Conservation (phyloP, 106 monocot genomes). For the Agapanthus africanus region DNA sequence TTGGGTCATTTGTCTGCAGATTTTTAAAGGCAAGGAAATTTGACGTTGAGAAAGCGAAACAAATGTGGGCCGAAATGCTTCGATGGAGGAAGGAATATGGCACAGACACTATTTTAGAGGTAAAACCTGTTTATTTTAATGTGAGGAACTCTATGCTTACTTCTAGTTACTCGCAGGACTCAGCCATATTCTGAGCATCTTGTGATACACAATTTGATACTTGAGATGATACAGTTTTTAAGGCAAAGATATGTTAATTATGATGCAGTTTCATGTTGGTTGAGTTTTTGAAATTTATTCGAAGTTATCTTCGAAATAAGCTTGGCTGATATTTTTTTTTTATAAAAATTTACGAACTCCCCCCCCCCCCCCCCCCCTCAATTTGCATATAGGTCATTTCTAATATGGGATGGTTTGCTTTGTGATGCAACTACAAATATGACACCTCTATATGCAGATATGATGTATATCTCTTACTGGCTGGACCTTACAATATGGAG, state of each 20-base stretch:
- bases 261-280: background rate
- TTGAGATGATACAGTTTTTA: background rate
- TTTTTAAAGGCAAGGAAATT: conserved; percentile 90
- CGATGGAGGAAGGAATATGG: conserved; percentile 76
- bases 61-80: conserved; percentile 95
- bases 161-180: too few species aligned
- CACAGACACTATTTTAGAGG: conserved; percentile 59
- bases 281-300: background rate
- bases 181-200: too few species aligned
- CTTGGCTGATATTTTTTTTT: too few species aligned
- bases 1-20: conserved; percentile 15
- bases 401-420: background rate
- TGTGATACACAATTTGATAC: background rate
- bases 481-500: background rate
- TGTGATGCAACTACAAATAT: background rate
- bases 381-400: background rate
- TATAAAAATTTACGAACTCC: too few species aligned
- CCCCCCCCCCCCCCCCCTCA: background rate
- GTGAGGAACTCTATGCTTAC: background rate
- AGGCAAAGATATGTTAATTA: background rate
- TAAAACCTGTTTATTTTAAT: conserved; percentile 6
- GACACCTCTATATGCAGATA: background rate
- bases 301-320: background rate
- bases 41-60: conserved; percentile 84
- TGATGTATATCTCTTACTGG: background rate